Evolutionary conservation across 257 asterid species (phyloP).

Genomic region (Solanum commersonii): DNA sequence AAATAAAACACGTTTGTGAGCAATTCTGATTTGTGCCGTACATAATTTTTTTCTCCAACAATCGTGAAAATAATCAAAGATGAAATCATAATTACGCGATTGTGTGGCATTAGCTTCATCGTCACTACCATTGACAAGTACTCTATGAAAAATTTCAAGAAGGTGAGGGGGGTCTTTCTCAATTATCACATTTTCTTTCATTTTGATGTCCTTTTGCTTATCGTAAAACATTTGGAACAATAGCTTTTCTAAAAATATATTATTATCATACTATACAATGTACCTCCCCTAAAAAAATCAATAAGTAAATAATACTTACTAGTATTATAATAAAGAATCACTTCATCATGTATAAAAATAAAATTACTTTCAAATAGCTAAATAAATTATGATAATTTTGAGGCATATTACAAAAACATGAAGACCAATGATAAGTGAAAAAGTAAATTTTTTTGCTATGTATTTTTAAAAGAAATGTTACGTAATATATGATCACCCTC

Average conservation of each 20-base stretch:
- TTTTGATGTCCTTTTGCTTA: neutral
- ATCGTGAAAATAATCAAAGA: neutral
- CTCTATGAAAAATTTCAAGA: neutral
- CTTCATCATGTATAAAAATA: too few species aligned
- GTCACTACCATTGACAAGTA: neutral
- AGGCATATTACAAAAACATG: too few species aligned
- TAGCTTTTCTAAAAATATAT: neutral
- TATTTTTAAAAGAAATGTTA: too few species aligned
- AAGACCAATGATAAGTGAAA: too few species aligned
- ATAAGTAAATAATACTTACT: too few species aligned
- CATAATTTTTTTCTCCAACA: neutral
- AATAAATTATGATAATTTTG: too few species aligned
- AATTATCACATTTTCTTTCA: neutral
- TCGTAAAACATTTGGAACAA: neutral
- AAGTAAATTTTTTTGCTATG: too few species aligned
- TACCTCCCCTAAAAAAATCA: too few species aligned
- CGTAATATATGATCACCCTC: too few species aligned
- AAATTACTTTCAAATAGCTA: too few species aligned
- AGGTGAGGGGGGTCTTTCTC: neutral
- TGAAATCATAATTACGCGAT: neutral
- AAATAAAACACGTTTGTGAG: conserved; percentile 7
- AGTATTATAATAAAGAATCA: too few species aligned
- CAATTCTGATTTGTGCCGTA: neutral
- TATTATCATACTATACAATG: too few species aligned
- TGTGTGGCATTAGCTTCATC: neutral